A percentile compares a stretch with the other conserved stretches of the same genome.
Conservation (phyloP, 768 basidiomycete species). For the Obba rivulosa region DNA sequence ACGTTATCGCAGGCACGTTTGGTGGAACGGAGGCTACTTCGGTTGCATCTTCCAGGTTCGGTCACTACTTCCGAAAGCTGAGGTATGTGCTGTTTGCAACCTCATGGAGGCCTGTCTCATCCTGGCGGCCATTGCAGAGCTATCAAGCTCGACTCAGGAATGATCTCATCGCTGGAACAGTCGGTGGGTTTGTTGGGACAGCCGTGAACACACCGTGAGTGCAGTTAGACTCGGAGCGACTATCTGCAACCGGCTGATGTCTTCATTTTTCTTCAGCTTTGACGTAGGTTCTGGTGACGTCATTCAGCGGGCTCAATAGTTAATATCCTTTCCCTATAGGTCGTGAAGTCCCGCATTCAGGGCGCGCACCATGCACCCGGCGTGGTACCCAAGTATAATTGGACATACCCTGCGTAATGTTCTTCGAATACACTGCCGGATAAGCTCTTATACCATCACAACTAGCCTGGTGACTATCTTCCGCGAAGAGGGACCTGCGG, state of each 20-base stretch:
- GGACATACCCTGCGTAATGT: constrained; percentile 82
- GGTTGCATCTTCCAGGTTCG: constrained; percentile 87
- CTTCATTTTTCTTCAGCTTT: constrained; percentile 29
- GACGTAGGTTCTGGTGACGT: constrained; percentile 32
- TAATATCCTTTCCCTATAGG: constrained; percentile 37
- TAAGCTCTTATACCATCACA: background rate
- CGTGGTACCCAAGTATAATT: constrained; percentile 82
- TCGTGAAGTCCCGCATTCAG: constrained; percentile 96
- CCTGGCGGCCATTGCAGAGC: constrained; percentile 35
- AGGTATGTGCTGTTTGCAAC: constrained; percentile 43
- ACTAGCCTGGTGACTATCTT: constrained; percentile 65
- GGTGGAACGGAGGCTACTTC: constrained; percentile 97
- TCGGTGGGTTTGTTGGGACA: constrained; percentile 91
- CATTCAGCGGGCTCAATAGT: background rate
- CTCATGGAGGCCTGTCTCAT: background rate
- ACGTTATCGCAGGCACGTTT: constrained; percentile 53
- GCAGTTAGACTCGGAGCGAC: background rate
- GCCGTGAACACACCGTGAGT: constrained; percentile 86
- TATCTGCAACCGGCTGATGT: background rate
- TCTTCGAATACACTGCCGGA: background rate
- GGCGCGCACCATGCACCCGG: constrained; percentile 60
- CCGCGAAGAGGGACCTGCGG: constrained; percentile 80
- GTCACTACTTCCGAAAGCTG: constrained; percentile 73
- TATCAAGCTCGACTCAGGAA: constrained; percentile 71
- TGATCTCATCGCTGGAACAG: constrained; percentile 85